These are phyloP conservation scores for Stagonosporopsis rhizophila DNA, from an alignment of 2,329 filamentous ascomycete species.

Conservation along the genomic window DNA sequence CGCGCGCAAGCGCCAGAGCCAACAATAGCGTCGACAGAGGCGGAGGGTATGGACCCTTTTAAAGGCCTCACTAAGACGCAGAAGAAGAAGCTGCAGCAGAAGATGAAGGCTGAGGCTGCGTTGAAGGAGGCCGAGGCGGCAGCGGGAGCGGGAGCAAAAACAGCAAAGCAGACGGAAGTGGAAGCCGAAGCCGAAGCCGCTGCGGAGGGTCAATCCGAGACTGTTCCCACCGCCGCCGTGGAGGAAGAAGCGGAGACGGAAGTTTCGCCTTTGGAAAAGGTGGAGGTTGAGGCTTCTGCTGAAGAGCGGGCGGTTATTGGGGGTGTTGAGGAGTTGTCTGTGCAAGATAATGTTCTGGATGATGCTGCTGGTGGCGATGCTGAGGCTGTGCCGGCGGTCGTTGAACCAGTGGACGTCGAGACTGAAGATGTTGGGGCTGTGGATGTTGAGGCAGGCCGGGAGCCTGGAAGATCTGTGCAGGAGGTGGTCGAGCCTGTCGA, in stretches of 20 bases:
- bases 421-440: background rate
- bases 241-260: background rate
- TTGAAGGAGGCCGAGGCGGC: slow-evolving; percentile 11
- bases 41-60: background rate
- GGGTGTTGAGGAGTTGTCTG: background rate
- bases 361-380: no score
- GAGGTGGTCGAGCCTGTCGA: background rate
- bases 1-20: background rate
- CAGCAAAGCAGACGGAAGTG: background rate
- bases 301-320: background rate
- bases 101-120: slow-evolving; percentile 11
- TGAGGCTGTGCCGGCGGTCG: background rate
- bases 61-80: slow-evolving; percentile 3
- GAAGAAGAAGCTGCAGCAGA: slow-evolving; percentile 36
- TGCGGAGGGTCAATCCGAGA: background rate
- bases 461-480: background rate
- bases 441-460: background rate
- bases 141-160: no score
- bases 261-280: background rate
- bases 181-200: background rate
- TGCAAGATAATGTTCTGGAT: no score
- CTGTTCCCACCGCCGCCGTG: background rate
- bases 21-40: background rate
- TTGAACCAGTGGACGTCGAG: background rate
- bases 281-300: background rate